Conservation (phyloP, 805 yeast species). For the Pichia manshurica region DNA sequence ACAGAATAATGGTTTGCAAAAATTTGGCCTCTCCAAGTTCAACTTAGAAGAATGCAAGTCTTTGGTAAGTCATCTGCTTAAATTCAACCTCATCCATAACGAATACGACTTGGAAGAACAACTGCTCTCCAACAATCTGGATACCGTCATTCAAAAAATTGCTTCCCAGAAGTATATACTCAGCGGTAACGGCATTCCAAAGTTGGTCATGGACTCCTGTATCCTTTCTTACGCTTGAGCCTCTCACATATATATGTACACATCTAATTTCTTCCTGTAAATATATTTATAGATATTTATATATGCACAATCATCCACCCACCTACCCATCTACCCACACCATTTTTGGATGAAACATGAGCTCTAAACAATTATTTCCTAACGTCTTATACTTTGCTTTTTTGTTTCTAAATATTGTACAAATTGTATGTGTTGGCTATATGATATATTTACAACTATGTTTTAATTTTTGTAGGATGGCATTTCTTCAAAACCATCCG, state of each 20-base stretch:
- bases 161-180: slow-evolving; percentile 45
- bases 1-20: slow-evolving; percentile 23
- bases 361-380: too few species aligned
- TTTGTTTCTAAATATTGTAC: slow-evolving; percentile 11
- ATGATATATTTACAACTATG: background rate
- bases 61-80: slow-evolving; percentile 36
- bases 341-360: too few species aligned
- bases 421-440: background rate
- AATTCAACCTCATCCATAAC: slow-evolving; percentile 35
- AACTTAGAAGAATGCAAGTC: slow-evolving; percentile 39
- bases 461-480: slow-evolving; percentile 20
- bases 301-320: too few species aligned
- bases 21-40: slow-evolving; percentile 39
- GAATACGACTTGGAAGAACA: slow-evolving; percentile 31
- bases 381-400: background rate
- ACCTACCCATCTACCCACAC: too few species aligned
- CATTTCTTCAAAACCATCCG: slow-evolving; percentile 34
- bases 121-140: slow-evolving; percentile 14
- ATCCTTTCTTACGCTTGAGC: slow-evolving; percentile 29
- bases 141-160: slow-evolving; percentile 30
- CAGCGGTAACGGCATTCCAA: slow-evolving; percentile 65
- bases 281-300: background rate
- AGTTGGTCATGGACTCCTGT: slow-evolving; percentile 40
- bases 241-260: background rate
- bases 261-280: background rate